Conservation (phyloP, 2,329 filamentous ascomycete genomes). For the Onygenales sp. region DNA sequence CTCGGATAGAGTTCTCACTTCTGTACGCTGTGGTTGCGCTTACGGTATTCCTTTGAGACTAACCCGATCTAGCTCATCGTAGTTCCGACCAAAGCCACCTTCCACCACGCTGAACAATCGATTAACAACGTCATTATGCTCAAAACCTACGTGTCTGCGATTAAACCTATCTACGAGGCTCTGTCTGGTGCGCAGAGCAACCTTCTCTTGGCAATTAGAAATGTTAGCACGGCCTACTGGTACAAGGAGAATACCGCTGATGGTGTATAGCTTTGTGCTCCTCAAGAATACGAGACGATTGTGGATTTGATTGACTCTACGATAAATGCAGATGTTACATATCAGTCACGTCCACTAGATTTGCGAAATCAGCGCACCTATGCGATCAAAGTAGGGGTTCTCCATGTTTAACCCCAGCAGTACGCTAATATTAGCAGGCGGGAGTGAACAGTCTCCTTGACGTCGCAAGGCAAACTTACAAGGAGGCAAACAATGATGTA, state of each 20-base stretch:
- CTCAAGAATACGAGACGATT: conserved; percentile 51
- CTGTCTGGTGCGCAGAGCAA: conserved; percentile 54
- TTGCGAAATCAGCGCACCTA: conserved; percentile 83
- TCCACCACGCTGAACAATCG: conserved; percentile 65
- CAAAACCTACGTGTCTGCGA: conserved; percentile 66
- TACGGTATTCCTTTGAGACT: not conserved
- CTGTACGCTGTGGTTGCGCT: conserved; percentile 38
- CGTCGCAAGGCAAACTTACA: conserved; percentile 79
- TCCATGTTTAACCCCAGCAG: not conserved
- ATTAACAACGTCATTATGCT: conserved; percentile 81
- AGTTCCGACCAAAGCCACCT: conserved; percentile 55
- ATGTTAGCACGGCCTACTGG: conserved; percentile 29
- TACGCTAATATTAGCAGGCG: conserved; percentile 39
- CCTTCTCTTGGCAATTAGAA: conserved; percentile 58
- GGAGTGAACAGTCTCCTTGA: conserved; percentile 80
- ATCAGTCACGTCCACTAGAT: conserved; percentile 70
- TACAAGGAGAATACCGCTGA: not conserved
- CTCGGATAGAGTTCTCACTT: conserved; percentile 68
- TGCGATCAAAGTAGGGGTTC: conserved; percentile 58
- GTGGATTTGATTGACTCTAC: conserved; percentile 55
- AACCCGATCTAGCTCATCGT: conserved; percentile 56
- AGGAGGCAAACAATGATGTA: conserved; percentile 73
- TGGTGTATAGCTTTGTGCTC: conserved; percentile 48
- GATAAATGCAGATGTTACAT: conserved; percentile 74
- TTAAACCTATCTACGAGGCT: conserved; percentile 58